Base-by-base conservation (phyloP, 2,329 filamentous ascomycete genomes). In the Hymenoscyphus albidus region DNA sequence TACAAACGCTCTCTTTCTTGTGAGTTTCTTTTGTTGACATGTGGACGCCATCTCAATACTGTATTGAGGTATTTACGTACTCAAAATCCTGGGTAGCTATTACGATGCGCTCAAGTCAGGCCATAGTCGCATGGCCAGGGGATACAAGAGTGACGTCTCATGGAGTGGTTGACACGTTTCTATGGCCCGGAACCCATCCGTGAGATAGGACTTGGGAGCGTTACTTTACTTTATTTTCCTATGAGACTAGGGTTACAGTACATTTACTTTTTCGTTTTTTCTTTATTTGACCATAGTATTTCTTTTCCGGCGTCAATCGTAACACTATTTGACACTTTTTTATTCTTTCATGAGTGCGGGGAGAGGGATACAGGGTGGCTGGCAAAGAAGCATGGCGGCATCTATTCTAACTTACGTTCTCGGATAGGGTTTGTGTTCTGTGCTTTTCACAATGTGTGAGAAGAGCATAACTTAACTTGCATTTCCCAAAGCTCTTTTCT, bases 11-110 rank as follows among this genome's bases (percentile, higher is more conserved):
- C n/a, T 51, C 22, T 16, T 48, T 18, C 3, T 10, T 22, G 3
- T 51, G 18, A 10, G 7, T 51, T 27, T 54, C n/a, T 54, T 54
- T 22, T 54, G 18, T 54, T 27, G 18, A 14, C 48, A 54, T 54
- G 18, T 54, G 35, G 35, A 35, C 9, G 48, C 48, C 3, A 22
- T 27, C 13, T 54, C 48, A 27, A 54, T 35, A 27, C 27, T 54
- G 48, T 22, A 27, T 27, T 54, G 48, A 10, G 48, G 48, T 54
- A 54, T 54, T 54, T 54, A 54, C 48, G 48, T 54, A 54, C 16
- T 44, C 42, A 6, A 6, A 7, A 7, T 9, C n/a, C 18, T 27
- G 9, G 48, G 13, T 54, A 22, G 18, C 48, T 27, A 27, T 27
- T 22, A 22, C 18, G 18, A 51, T 51, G 22, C 16, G 18, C 44